A percentile compares a stretch with the other conserved stretches of the same genome.
phyloP scores from a whole-genome alignment of 768 basidiomycete species.

The Scleroderma bovista region DNA sequence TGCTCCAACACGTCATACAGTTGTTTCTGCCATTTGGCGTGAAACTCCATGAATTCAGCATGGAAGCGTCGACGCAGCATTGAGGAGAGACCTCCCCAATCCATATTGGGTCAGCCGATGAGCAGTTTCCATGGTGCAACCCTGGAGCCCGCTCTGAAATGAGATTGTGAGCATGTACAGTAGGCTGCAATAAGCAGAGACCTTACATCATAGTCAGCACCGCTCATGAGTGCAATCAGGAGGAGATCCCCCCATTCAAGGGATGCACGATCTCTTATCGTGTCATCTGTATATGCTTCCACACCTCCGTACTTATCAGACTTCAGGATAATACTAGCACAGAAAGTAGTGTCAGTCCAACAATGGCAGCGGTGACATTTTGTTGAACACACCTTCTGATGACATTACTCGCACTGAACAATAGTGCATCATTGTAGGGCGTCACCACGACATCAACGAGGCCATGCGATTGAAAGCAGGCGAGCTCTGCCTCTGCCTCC shows the following conservation, averaged over 20 bases:
- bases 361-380: too few relatives aligned
- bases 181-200: not conserved
- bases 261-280: not conserved
- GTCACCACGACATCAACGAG: not conserved
- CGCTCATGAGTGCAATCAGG: not conserved
- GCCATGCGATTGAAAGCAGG: not conserved
- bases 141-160: not conserved
- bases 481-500: slow-evolving; percentile 5
- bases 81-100: not conserved
- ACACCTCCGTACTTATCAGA: not conserved
- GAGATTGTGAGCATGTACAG: not conserved
- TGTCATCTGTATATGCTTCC: not conserved
- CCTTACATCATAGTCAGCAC: not conserved
- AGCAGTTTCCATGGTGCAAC: not conserved
- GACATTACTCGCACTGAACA: slow-evolving; percentile 2
- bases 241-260: not conserved
- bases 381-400: not conserved
- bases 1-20: too few relatives aligned
- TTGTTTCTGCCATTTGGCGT: not conserved
- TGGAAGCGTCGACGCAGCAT: not conserved
- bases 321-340: too few relatives aligned
- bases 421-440: not conserved
- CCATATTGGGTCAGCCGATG: not conserved
- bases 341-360: not conserved
- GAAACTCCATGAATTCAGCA: not conserved